phyloP scores from a whole-genome alignment of 345 rosid genomes.

The Laguncularia racemosa region DNA sequence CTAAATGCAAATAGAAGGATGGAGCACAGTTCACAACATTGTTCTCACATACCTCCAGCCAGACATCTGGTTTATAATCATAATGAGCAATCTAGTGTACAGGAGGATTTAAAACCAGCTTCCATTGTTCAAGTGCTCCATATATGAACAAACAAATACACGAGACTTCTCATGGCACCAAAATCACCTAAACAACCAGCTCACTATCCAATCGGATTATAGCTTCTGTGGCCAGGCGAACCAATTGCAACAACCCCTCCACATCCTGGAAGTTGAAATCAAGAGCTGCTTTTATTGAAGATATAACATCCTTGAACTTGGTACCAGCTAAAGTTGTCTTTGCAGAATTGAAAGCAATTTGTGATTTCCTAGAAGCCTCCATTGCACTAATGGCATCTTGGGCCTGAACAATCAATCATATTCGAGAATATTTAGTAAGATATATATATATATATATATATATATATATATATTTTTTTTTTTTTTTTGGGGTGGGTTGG shows the following conservation, averaged over 20 bases:
- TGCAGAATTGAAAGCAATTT: constrained; percentile 56
- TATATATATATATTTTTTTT: no score
- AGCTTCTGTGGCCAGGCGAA: constrained; percentile 81
- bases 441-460: background rate
- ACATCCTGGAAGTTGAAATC: constrained; percentile 94
- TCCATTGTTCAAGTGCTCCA: no score
- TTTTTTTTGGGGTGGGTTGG: no score
- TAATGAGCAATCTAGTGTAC: no score
- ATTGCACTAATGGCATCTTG: constrained; percentile 77
- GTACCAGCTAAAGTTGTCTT: constrained; percentile 39
- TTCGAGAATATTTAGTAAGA: constrained; percentile 5
- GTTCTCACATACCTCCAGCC: no score
- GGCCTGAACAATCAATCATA: constrained; percentile 37
- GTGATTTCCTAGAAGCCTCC: constrained; percentile 94
- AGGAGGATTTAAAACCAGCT: no score
- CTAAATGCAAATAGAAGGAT: no score
- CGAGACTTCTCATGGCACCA: no score
- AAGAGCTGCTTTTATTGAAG: constrained; percentile 71
- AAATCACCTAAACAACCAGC: no score
- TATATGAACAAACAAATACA: no score
- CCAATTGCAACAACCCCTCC: constrained; percentile 67
- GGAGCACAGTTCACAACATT: no score
- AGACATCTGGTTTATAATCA: no score
- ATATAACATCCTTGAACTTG: constrained; percentile 48
- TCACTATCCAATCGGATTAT: constrained; percentile 34